phyloP scores from a whole-genome alignment of 1,139 yeast species.

The Kodamaea alishanica region DNA sequence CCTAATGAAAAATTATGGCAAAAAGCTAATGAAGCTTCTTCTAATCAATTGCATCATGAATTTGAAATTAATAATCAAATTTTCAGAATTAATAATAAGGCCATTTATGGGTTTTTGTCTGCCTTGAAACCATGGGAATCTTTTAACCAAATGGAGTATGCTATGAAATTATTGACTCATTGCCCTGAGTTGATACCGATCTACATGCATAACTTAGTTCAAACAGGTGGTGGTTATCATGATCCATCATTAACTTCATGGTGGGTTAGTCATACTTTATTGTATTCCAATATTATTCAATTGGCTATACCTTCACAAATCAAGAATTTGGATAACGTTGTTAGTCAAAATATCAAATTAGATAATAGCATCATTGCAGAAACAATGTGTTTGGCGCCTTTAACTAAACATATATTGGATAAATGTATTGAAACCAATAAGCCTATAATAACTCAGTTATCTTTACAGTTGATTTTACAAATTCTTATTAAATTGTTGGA shows the following conservation, averaged over 20 bases:
- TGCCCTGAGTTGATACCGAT: constrained; percentile 75
- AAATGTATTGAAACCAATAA: constrained; percentile 54
- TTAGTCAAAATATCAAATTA: constrained; percentile 11
- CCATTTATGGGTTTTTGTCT: constrained; percentile 59
- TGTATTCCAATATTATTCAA: constrained; percentile 56
- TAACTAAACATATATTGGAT: constrained; percentile 56
- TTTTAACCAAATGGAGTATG: constrained; percentile 54
- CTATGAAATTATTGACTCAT: constrained; percentile 45
- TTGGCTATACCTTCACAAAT: constrained; percentile 36
- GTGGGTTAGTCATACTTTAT: constrained; percentile 73
- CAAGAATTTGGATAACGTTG: constrained; percentile 10
- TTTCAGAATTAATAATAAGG: constrained; percentile 63
- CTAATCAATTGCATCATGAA: constrained; percentile 6
- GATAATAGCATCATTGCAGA: constrained; percentile 39
- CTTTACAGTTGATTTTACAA: constrained; percentile 58
- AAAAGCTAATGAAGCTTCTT: constrained; percentile 15
- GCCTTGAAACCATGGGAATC: constrained; percentile 82
- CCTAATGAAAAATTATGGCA: constrained; percentile 60
- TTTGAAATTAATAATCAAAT: constrained; percentile 42
- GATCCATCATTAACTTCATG: constrained; percentile 75
- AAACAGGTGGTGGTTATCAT: constrained; percentile 54
- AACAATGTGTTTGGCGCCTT: constrained; percentile 59
- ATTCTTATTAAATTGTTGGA: constrained; percentile 36
- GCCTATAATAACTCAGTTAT: constrained; percentile 61
- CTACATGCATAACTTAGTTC: constrained; percentile 55